Percentiles rank a stretch among this genome's conserved stretches.
phyloP scores from a whole-genome alignment of 345 rosid species.

The Rhodamnia argentea region DNA sequence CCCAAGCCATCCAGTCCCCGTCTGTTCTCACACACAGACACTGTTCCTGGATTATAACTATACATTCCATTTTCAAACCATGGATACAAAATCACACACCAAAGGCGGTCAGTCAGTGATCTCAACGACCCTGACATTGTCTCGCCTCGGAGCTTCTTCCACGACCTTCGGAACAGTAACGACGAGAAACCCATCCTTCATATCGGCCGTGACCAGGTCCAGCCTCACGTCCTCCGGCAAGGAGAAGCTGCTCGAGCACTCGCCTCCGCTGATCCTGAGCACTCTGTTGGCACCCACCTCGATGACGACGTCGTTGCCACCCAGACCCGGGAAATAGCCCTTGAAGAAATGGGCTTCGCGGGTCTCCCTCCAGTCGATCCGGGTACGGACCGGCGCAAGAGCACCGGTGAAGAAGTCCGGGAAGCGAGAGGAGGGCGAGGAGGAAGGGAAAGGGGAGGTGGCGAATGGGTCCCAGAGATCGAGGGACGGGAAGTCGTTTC shows the following conservation, averaged over 20 bases:
- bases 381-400: not conserved
- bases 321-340: constrained; percentile 5
- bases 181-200: constrained; percentile 2
- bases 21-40: not conserved
- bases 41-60: not conserved
- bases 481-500: constrained; percentile 6
- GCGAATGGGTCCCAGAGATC: not conserved
- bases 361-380: constrained; percentile 11
- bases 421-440: not conserved
- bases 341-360: constrained; percentile 8
- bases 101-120: not conserved
- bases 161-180: constrained; percentile 6
- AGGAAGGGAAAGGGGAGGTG: not conserved
- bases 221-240: constrained; percentile 3
- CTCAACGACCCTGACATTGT: constrained; percentile 5
- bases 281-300: constrained; percentile 8
- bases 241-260: constrained; percentile 2
- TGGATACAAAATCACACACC: not conserved
- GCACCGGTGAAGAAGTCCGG: not conserved
- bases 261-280: constrained; percentile 1
- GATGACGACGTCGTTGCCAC: constrained; percentile 3
- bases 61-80: not conserved
- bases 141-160: not conserved
- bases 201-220: constrained; percentile 4
- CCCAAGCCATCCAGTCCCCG: not conserved